Conservation (phyloP, 1,139 yeast species). For the Pichia sp. region DNA sequence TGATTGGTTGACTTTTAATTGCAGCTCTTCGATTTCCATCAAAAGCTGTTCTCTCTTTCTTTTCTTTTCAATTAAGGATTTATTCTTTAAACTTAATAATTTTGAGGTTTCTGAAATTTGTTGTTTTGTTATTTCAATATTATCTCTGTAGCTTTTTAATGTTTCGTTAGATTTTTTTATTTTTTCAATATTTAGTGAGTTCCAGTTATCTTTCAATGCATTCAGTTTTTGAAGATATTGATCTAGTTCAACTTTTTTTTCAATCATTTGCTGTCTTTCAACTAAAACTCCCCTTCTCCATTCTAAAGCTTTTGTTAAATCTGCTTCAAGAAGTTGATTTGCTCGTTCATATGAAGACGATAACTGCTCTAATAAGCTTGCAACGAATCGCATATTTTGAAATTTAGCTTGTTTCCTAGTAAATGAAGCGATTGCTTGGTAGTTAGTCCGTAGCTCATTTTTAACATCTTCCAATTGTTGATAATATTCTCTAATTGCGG, state of each 20-base stretch:
- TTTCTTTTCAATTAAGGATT: constrained; percentile 1
- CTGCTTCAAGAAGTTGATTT: constrained; percentile 17
- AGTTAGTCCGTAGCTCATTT: constrained; percentile 24
- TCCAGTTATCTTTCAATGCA: constrained; percentile 13
- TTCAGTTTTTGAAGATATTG: constrained; percentile 11
- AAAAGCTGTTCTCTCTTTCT: constrained; percentile 4
- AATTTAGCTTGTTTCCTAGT: constrained; percentile 27
- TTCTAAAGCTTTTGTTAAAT: constrained; percentile 20
- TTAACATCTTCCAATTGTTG: constrained; percentile 22
- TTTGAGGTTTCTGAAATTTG: constrained; percentile 2
- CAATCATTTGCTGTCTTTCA: constrained; percentile 23
- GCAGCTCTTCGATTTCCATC: constrained; percentile 7
- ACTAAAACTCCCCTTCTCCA: constrained; percentile 21
- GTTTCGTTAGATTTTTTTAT: constrained; percentile 6
- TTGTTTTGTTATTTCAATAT: constrained; percentile 1
- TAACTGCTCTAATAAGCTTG: constrained; percentile 24
- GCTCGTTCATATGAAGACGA: constrained; percentile 23
- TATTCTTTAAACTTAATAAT: neutral
- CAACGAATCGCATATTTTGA: constrained; percentile 25
- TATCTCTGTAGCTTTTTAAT: neutral
- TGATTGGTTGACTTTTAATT: neutral
- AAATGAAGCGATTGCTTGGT: constrained; percentile 27
- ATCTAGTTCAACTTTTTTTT: constrained; percentile 18
- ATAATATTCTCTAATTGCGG: constrained; percentile 27
- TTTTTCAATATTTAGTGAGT: constrained; percentile 9